Conservation (phyloP, 2,329 filamentous ascomycete species). For the Cladosporium sp. region DNA sequence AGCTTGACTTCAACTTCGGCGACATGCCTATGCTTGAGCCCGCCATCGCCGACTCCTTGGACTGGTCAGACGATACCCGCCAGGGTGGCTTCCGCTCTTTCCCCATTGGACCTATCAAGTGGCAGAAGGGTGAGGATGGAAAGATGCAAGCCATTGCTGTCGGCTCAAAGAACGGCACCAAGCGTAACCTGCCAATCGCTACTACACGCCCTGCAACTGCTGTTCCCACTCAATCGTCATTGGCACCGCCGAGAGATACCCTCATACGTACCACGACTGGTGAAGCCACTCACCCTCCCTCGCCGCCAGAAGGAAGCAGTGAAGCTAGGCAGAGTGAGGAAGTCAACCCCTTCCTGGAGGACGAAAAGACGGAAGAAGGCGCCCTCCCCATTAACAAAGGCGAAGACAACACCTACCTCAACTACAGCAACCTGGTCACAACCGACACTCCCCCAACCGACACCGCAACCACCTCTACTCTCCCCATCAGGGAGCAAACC, state of each 20-base stretch:
- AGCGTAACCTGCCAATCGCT: conserved; percentile 42
- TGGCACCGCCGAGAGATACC: conserved; percentile 25
- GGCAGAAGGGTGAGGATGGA: conserved; percentile 44
- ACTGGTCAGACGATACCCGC: conserved; percentile 40
- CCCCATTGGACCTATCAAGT: conserved; percentile 50
- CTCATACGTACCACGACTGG: conserved; percentile 25
- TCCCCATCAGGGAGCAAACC: conserved; percentile 9
- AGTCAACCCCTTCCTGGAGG: conserved; percentile 4
- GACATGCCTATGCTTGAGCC: conserved; percentile 71
- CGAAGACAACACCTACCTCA: not conserved
- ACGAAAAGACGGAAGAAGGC: conserved; percentile 6
- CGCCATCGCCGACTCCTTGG: conserved; percentile 42
- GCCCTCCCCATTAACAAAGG: not conserved
- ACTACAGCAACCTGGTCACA: conserved; percentile 6
- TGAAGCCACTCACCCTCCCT: conserved; percentile 25
- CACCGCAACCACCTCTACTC: not conserved
- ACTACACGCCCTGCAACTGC: conserved; percentile 35
- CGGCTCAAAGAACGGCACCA: conserved; percentile 45
- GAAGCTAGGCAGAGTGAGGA: conserved; percentile 9
- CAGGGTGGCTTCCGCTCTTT: conserved; percentile 42
- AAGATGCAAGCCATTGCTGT: conserved; percentile 48
- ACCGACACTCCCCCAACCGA: not conserved
- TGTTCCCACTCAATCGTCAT: conserved; percentile 24
- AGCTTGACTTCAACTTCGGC: conserved; percentile 80
- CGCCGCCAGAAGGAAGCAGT: conserved; percentile 14